These are phyloP conservation scores for Chlamydomonas incerta DNA, from an alignment of 139 green algal species.

Conservation along the genomic window DNA sequence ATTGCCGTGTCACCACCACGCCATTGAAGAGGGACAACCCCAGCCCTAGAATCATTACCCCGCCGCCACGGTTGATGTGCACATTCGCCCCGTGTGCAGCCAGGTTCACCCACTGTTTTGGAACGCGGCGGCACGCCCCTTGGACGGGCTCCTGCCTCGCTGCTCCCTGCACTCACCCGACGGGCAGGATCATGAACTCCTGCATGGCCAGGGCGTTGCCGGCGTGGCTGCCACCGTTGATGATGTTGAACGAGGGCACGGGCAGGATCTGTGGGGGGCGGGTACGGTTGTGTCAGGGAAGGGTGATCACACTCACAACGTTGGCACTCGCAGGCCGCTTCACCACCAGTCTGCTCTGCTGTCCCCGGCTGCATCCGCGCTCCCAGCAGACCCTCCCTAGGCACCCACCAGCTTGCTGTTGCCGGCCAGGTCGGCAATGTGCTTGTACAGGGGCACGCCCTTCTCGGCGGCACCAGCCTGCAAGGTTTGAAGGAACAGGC, in stretches of 20 bases:
- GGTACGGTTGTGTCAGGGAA: not conserved
- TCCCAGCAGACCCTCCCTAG: no score
- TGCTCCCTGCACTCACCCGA: slow-evolving; percentile 69
- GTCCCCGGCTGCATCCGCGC: no score
- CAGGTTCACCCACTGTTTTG: no score
- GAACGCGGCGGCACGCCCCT: no score
- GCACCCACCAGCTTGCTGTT: slow-evolving; percentile 89
- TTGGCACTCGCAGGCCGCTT: no score
- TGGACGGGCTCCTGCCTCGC: no score
- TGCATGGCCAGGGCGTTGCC: slow-evolving; percentile 99
- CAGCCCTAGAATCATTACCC: no score
- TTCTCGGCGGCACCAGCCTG: slow-evolving; percentile 95
- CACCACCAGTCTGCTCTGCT: no score
- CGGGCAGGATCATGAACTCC: slow-evolving; percentile 99
- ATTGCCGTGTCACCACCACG: no score
- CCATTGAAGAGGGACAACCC: no score
- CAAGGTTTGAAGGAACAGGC: not conserved
- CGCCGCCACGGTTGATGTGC: no score
- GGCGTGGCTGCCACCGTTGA: slow-evolving; percentile 98
- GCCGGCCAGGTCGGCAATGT: slow-evolving; percentile 94
- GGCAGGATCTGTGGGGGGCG: slow-evolving; percentile 82
- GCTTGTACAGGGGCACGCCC: slow-evolving; percentile 95
- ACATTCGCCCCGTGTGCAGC: no score
- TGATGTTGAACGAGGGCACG: slow-evolving; percentile 99
- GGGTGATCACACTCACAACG: not conserved